Evolutionary conservation across 495 filamentous ascomycete genomes (phyloP).

Genomic region (Penicillium pulvis): DNA sequence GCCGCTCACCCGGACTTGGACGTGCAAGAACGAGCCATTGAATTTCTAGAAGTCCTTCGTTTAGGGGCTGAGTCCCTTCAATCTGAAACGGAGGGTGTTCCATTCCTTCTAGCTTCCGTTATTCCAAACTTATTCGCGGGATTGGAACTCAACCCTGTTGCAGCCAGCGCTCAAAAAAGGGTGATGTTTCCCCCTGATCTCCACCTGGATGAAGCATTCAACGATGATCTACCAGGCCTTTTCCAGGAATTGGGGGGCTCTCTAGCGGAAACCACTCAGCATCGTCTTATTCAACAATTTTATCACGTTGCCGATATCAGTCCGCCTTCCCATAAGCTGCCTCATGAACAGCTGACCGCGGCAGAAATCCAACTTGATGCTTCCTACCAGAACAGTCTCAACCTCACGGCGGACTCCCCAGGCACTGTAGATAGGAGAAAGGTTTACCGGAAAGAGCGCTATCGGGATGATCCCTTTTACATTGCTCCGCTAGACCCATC

Average conservation of each 20-base stretch:
- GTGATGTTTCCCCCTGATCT: slow-evolving; percentile 77
- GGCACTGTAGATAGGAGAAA: slow-evolving; percentile 65
- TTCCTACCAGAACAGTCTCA: slow-evolving; percentile 67
- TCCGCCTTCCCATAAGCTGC: slow-evolving; percentile 35
- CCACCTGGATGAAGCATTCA: slow-evolving; percentile 78
- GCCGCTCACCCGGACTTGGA: slow-evolving; percentile 82
- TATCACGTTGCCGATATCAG: slow-evolving; percentile 59
- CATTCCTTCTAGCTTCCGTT: slow-evolving; percentile 80
- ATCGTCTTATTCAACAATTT: slow-evolving; percentile 58
- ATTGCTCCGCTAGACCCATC: slow-evolving; percentile 59
- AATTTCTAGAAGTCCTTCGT: slow-evolving; percentile 85
- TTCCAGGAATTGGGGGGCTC: slow-evolving; percentile 37
- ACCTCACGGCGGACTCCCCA: slow-evolving; percentile 61
- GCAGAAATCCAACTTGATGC: slow-evolving; percentile 22
- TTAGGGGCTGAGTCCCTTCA: slow-evolving; percentile 77
- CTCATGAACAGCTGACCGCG: slow-evolving; percentile 11
- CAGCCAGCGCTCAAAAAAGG: slow-evolving; percentile 77
- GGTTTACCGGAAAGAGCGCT: slow-evolving; percentile 70
- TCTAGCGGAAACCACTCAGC: slow-evolving; percentile 6
- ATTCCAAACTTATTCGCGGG: slow-evolving; percentile 85
- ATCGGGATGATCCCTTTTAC: slow-evolving; percentile 95
- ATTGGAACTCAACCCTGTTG: slow-evolving; percentile 89
- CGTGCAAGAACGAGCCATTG: slow-evolving; percentile 93
- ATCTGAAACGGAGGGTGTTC: slow-evolving; percentile 67
- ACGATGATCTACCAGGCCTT: slow-evolving; percentile 65